Evolutionary conservation across 2,329 filamentous ascomycete genomes (phyloP), one percentile per base, ranked within the genome.

Genomic region (Alternaria gaisen): DNA sequence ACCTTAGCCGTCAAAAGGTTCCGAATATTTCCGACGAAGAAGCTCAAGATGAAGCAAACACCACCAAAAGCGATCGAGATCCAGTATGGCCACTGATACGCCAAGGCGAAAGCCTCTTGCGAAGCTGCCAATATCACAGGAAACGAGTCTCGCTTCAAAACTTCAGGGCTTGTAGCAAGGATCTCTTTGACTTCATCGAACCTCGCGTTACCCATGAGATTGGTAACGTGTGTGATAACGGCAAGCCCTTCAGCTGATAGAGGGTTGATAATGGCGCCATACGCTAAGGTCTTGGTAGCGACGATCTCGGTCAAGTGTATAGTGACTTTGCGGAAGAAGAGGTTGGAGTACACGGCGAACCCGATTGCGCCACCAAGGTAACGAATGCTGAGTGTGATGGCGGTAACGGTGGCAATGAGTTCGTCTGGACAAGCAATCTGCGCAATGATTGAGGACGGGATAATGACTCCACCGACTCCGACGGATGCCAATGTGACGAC

Each of bases 381-480:
- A 38, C 90, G 88, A 65, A 91, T 86, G n/a, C 88, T 85, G 38
- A 91, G 84, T 0, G 89, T 91, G 22, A 92, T 80, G 6, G 90
- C 88, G 1, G 88, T 86, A 46, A 91, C 83, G 2, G 89, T 91
- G 8, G 88, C 89, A 64, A 92, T 91, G 6, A 91, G 82, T 56
- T 91, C 88, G 70, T 89, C 87, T 0, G 89, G 88, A 62, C 88
- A 90, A 66, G 91, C 87, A 67, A 91, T 90, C 10, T 87, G 88
- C 7, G 87, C 87, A 58, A 91, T 89, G 66, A 91, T 89, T 1
- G 86, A 88, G 1, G 87, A 85, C 0, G 89, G 89, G 5, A 91
- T 86, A 16, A 91, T 85, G 52, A 91, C 88, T 1, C 87, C 89
- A 7, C 89, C 89, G 5, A 91, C 87, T 7, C 89, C 89, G 3